Base-by-base conservation (phyloP, 2,329 filamentous ascomycete genomes). In the Nemania serpens region DNA sequence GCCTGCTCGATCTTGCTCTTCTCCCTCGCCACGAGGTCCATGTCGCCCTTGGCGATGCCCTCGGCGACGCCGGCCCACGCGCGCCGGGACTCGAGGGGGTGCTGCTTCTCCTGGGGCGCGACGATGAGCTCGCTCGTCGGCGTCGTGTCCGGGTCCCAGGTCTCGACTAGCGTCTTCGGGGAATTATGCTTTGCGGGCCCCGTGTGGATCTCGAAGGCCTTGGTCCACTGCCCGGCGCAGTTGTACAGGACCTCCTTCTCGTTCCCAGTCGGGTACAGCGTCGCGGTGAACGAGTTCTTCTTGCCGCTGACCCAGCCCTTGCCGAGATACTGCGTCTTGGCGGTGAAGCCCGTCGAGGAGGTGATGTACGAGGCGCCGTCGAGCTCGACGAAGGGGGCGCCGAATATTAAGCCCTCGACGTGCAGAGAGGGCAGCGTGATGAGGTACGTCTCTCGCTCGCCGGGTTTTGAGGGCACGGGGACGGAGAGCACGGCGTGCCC, bases 1-100 rank as follows among this genome's bases (percentile, higher is more conserved):
- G 86, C 85, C 70, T 93, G 89, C 75, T 97, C 93, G 58, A 97
- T 90, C 71, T 88, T 87, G 7, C 84, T 85, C 78, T 97, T 97
- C 71, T 93, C 89, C 0, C 76, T 75, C 0, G 85, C 84, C 0
- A 89, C 90, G 5, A 81, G 79, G 58, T 92, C 86, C 83, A 94
- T 89, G 70, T 97, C 88, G 22, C 90, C 90, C 60, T 80, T 81
- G n/a, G 80, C 76, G 59, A 97, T 89, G 22, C 87, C 90, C 2
- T 82, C 80, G 0, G 91, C 88, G 2, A 97, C 92, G 63, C 88
- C 88, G 34, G 80, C 80, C 93, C 93, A 97, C 1, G 93, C 93
- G 41, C 86, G 83, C 11, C 92, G 84, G 9, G 89, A 90, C 78
- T 97, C 93, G 70, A 91, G 88, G 1, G 89, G 84, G 65, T 94